Conservation (phyloP, 2,329 filamentous ascomycete genomes). For the Alternaria metachromatica region DNA sequence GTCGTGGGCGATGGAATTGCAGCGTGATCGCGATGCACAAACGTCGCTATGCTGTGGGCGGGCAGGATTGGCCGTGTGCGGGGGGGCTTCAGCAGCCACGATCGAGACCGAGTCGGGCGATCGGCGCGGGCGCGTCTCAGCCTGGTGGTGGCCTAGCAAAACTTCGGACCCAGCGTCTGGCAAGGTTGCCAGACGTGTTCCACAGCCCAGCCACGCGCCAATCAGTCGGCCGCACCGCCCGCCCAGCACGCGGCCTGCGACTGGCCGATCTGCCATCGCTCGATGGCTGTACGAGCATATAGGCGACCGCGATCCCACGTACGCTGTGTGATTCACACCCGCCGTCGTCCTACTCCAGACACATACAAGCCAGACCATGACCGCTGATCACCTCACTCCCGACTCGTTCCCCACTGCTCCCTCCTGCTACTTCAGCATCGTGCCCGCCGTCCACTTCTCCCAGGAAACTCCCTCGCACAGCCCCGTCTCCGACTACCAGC, state of each 20-base stretch:
- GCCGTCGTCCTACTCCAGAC: constrained; percentile 11
- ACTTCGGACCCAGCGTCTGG: constrained; percentile 5
- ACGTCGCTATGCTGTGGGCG: not conserved
- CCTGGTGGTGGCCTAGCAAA: constrained; percentile 2
- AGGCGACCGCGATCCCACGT: constrained; percentile 16
- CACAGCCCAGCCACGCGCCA: constrained; percentile 8
- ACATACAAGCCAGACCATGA: constrained; percentile 20
- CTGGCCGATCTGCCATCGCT: constrained; percentile 9
- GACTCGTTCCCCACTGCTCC: constrained; percentile 15
- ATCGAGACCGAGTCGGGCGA: constrained; percentile 7
- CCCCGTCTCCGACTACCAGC: constrained; percentile 30
- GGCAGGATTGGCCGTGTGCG: constrained; percentile 1
- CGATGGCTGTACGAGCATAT: constrained; percentile 22
- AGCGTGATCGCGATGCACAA: not conserved
- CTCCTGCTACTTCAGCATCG: constrained; percentile 44
- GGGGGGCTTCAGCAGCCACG: not conserved
- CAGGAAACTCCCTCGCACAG: constrained; percentile 39
- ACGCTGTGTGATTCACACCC: constrained; percentile 13
- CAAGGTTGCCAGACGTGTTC: constrained; percentile 4
- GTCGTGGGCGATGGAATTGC: not conserved
- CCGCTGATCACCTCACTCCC: constrained; percentile 15
- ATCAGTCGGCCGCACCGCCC: constrained; percentile 11
- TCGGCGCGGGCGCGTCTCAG: constrained; percentile 8
- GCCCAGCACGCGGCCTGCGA: constrained; percentile 7
- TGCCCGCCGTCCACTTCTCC: constrained; percentile 40